These are phyloP conservation scores for Neurospora intermedia DNA, from an alignment of 495 filamentous ascomycete genomes.

Conservation along the genomic window DNA sequence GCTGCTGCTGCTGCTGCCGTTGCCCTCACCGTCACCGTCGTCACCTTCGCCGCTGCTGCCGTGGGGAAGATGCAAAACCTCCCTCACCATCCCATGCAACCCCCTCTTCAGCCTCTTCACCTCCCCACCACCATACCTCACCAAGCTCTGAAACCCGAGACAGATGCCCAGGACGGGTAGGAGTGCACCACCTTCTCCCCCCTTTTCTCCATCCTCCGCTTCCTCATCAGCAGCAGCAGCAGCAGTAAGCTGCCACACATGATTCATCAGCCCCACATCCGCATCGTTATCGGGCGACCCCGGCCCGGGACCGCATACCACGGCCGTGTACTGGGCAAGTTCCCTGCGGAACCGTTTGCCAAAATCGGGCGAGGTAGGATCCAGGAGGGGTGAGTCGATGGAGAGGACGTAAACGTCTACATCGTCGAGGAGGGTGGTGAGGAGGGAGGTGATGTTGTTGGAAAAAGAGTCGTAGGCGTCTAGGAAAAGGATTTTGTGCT, in stretches of 20 bases:
- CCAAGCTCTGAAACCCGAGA: constrained; percentile 82
- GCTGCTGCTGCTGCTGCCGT: constrained; percentile 25
- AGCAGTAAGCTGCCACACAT: constrained; percentile 57
- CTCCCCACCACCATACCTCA: constrained; percentile 50
- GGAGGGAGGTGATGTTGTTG: constrained; percentile 77
- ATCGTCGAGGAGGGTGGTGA: constrained; percentile 47
- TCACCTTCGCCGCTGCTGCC: neutral
- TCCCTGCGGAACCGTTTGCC: constrained; percentile 22
- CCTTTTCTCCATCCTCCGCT: constrained; percentile 14
- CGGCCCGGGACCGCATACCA: constrained; percentile 73
- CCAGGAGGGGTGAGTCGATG: constrained; percentile 48
- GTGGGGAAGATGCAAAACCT: constrained; percentile 40
- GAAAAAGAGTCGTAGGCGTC: constrained; percentile 96
- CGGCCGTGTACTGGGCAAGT: constrained; percentile 56
- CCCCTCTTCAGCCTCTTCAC: constrained; percentile 55
- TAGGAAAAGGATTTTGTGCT: constrained; percentile 55
- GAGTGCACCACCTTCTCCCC: constrained; percentile 8
- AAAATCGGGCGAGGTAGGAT: constrained; percentile 4
- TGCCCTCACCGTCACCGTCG: constrained; percentile 6
- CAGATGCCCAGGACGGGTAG: constrained; percentile 83
- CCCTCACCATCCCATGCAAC: constrained; percentile 69
- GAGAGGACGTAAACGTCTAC: constrained; percentile 60
- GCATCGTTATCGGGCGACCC: constrained; percentile 47
- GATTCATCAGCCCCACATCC: constrained; percentile 71
- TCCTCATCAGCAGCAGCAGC: constrained; percentile 35